These are phyloP conservation scores for Leucosporidium creatinivorum DNA, from an alignment of 768 basidiomycete species.

Conservation along the genomic window DNA sequence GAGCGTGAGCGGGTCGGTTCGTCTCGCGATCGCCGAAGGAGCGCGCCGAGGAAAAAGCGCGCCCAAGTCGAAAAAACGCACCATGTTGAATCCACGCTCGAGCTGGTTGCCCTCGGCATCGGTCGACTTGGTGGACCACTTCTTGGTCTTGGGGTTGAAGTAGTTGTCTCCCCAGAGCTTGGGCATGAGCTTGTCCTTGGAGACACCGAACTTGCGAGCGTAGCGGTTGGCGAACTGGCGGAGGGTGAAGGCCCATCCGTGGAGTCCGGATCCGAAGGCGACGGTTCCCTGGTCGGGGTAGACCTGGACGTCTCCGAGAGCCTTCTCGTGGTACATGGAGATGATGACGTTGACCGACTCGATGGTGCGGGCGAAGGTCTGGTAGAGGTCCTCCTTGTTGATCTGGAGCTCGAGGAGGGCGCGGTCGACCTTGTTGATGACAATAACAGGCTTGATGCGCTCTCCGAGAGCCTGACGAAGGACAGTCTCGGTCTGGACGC, in stretches of 20 bases:
- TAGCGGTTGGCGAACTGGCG: conserved; percentile 92
- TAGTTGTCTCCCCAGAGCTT: conserved; percentile 99
- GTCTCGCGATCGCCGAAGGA: neutral
- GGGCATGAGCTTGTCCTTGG: conserved; percentile 95
- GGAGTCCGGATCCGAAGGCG: conserved; percentile 97
- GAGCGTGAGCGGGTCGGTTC: neutral
- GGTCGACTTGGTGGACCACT: conserved; percentile 77
- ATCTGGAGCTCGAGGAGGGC: conserved; percentile 98
- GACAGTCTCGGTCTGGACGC: conserved; percentile 99
- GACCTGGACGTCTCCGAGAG: conserved; percentile 96
- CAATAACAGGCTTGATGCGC: conserved; percentile 98
- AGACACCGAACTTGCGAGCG: conserved; percentile 97
- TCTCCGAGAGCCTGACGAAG: conserved; percentile 93
- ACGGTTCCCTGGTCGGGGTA: conserved; percentile 98
- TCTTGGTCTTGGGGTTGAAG: conserved; percentile 94
- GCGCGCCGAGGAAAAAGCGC: neutral
- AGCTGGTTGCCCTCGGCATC: conserved; percentile 80
- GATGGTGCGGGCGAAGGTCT: conserved; percentile 94
- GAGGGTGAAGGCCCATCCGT: conserved; percentile 99
- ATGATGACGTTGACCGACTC: conserved; percentile 98
- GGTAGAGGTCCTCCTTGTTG: conserved; percentile 91
- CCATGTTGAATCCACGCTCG: conserved; percentile 91
- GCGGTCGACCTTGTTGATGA: conserved; percentile 99
- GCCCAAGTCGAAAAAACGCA: neutral
- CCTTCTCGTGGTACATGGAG: conserved; percentile 88